Base-by-base conservation (phyloP, 257 asterid species). In the Ajuga chamaepitys region DNA sequence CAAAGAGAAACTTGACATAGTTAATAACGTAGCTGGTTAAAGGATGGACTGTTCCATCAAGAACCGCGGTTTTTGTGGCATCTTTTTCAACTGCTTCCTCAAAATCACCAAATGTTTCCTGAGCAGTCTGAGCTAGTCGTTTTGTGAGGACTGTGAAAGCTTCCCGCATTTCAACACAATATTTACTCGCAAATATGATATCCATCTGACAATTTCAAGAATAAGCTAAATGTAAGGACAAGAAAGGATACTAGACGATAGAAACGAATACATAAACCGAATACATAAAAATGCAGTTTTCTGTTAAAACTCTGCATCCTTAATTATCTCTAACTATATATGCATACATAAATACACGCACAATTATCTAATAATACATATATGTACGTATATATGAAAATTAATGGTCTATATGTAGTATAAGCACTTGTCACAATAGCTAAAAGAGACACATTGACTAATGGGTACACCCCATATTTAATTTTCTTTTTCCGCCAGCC, bases 31-130 rank as follows among this genome's bases (percentile, higher is more conserved):
- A 93, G 89, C 97, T 93, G 35, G 99, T 93, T 64, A 93, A 70
- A 28, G 99, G 99, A 75, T 93, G 99, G 72, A 93, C 99, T 37
- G 99, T 90, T 78, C 99, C 99, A 81, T 93, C 99, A 40, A 89
- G 89, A 81, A 90, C 95, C 46, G 99, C 85, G 47, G 97, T 89
- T 76, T 93, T 93, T 14, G 99, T 87, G 66, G 92, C 85, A 68
- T 93, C 99, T 72, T 93, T 93, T 62, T 93, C 99, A 65, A 93
- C 99, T 55, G 95, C 99, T 73, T 93, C 99, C 77, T 89, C 94
- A 69, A 93, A 93, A 81, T 93, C 96, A n/a, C 74, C 95, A 58
- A 93, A 87, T 14, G 96, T 93, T 75, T 93, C 97, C 56, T 85
- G 97, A 54, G 99, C 87, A 2, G 99, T 86, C 86, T 83, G 93